These are phyloP conservation scores for Allium cepa DNA, from an alignment of 106 monocot genomes.

Conservation along the genomic window DNA sequence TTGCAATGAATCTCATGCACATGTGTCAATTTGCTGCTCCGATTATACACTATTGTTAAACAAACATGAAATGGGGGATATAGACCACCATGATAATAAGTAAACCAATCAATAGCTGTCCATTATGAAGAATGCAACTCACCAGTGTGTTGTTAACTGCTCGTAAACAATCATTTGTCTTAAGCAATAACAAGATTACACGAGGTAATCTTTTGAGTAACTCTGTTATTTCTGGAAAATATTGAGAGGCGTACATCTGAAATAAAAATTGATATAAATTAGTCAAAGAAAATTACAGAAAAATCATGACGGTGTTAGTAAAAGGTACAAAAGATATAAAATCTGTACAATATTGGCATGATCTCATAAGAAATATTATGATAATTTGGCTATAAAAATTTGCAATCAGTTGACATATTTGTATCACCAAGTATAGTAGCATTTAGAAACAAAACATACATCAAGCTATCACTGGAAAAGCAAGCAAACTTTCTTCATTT, in stretches of 20 bases:
- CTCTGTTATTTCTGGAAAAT: conserved; percentile 87
- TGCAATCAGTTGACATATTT: not conserved
- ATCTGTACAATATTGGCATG: too few species aligned
- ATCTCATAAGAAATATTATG: not conserved
- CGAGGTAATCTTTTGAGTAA: conserved; percentile 88
- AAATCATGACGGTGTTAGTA: too few species aligned
- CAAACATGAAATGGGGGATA: not conserved
- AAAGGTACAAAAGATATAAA: too few species aligned
- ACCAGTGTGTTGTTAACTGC: conserved; percentile 76
- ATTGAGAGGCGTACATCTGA: conserved; percentile 90
- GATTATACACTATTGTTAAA: not conserved
- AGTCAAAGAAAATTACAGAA: too few species aligned
- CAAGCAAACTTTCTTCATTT: too few species aligned
- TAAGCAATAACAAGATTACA: conserved; percentile 88
- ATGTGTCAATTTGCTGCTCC: not conserved
- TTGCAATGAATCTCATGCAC: too few species aligned
- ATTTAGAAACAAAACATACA: too few species aligned
- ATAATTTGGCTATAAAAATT: not conserved
- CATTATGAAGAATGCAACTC: conserved; percentile 1
- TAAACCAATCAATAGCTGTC: not conserved
- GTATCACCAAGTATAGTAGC: not conserved
- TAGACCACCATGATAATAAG: not conserved
- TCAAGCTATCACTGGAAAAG: too few species aligned
- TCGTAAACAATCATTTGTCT: conserved; percentile 91
- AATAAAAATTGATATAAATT: not conserved